A percentile compares a stretch with the other conserved stretches of the same genome.
These are phyloP conservation scores for Diaporthe vaccinii DNA, from an alignment of 2,329 filamentous ascomycete species.

Conservation along the genomic window DNA sequence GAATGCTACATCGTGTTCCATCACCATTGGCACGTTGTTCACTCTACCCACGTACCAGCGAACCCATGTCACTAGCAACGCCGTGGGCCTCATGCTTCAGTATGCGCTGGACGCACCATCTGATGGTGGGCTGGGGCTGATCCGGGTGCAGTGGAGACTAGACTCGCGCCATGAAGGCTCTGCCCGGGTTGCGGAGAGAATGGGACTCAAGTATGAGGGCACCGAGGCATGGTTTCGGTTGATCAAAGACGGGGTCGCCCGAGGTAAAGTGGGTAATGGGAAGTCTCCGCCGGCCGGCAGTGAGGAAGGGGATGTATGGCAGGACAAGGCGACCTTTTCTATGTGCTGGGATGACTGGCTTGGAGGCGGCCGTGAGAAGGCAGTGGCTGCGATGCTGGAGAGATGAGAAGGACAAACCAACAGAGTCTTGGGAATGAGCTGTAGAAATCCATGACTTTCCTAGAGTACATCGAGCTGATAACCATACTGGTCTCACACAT, in stretches of 20 bases:
- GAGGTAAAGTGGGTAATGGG: constrained; percentile 46
- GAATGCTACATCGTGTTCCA: background rate
- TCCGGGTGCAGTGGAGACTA: constrained; percentile 52
- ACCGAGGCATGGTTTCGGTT: constrained; percentile 46
- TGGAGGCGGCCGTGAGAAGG: background rate
- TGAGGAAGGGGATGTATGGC: constrained; percentile 44
- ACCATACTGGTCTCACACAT: background rate
- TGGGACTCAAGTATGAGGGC: constrained; percentile 52
- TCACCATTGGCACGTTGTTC: background rate
- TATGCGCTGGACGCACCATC: constrained; percentile 44
- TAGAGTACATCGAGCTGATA: background rate
- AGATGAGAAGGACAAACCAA: background rate
- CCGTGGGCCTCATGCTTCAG: constrained; percentile 51
- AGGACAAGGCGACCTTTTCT: constrained; percentile 45
- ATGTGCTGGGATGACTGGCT: constrained; percentile 50
- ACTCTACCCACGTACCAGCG: constrained; percentile 45
- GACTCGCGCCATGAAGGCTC: constrained; percentile 45
- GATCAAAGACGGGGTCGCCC: constrained; percentile 33
- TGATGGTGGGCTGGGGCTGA: constrained; percentile 45
- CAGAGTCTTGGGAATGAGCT: too few species aligned
- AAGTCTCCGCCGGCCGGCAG: constrained; percentile 42
- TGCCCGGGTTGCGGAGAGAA: constrained; percentile 47
- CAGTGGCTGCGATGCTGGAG: background rate
- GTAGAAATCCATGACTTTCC: too few species aligned
- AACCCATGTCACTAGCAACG: constrained; percentile 52